phyloP scores from a whole-genome alignment of 768 basidiomycete species.

The Podaxis sp. region DNA sequence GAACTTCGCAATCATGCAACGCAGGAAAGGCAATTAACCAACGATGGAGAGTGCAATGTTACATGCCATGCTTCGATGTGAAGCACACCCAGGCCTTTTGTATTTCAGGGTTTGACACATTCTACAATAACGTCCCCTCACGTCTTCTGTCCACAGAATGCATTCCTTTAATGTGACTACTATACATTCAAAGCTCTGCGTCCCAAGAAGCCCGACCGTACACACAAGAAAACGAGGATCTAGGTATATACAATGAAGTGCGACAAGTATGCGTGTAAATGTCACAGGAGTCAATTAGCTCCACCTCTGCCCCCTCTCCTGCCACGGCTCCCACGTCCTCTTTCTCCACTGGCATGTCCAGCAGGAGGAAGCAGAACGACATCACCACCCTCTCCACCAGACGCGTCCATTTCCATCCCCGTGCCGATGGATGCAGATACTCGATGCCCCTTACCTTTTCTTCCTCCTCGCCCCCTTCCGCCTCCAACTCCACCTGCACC shows the following conservation, averaged over 20 bases:
- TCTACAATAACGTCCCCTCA: not conserved
- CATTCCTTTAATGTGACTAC: not conserved
- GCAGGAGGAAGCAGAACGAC: conserved; percentile 11
- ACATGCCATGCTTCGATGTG: too few relatives aligned
- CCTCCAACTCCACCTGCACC: not conserved
- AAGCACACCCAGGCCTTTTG: not conserved
- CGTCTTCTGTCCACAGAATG: not conserved
- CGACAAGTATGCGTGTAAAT: not conserved
- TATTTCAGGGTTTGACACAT: not conserved
- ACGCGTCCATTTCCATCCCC: conserved; percentile 1
- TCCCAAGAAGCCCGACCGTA: not conserved
- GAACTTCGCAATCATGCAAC: not conserved
- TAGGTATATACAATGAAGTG: not conserved
- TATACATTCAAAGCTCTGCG: not conserved
- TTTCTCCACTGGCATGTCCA: conserved; percentile 12
- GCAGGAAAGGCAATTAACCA: not conserved
- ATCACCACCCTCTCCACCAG: not conserved
- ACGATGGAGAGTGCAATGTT: too few relatives aligned
- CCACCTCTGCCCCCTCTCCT: conserved; percentile 6
- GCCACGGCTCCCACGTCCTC: conserved; percentile 16
- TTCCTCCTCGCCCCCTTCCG: conserved; percentile 7
- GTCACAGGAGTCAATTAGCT: not conserved
- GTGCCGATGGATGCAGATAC: not conserved
- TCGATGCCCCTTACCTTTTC: conserved; percentile 7
- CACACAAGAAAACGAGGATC: not conserved